Evolutionary conservation across 2,329 filamentous ascomycete species (phyloP), one percentile per base, ranked within the genome.

Genomic region (Colletotrichum melonis): DNA sequence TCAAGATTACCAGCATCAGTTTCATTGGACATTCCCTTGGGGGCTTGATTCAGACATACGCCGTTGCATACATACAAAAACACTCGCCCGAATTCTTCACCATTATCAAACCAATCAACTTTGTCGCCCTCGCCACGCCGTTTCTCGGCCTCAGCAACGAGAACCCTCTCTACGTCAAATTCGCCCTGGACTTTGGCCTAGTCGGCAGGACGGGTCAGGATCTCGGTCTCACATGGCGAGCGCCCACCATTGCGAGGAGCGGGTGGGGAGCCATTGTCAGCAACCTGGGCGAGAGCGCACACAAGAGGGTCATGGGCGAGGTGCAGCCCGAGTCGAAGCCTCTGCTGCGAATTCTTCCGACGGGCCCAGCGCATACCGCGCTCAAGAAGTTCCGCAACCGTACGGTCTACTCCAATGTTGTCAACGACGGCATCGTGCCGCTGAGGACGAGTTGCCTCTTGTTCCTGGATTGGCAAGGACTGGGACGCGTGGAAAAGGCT

Each of bases 141-240:
- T 95, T 98, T 76, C 85, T 98, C 1, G 96, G 96, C 0, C 86
- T 98, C 49, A 98, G 96, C 82, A 98, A 99, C 80, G 97, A 99
- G 80, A 99, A 99, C 78, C 97, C 97, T 0, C 88, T 98, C 69
- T 99, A 99, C 81, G 94, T 99, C 82, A 97, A 95, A 79, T 98
- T 99, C 81, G 97, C 97, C 0, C 86, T 99, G 4, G 97, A 99
- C 81, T 97, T 98, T 84, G 97, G 97, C 0, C 88, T 99, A 1
- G 96, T 99, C 16, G 97, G 97, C n/a, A 90, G 96, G 67, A 98
- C 97, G 3, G 97, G 97, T 8, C 95, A 98, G 82, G 97, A 99
- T 84, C 88, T 99, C 9, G 97, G 97, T 26, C 86, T 99, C 74
- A 98, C 95, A 1, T 99, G 97, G 97, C 91, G 95, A 78, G 92